Percentiles rank a stretch among this genome's conserved stretches.
These are phyloP conservation scores for Chamaenerion angustifolium DNA, from an alignment of 345 rosid species.

Conservation along the genomic window DNA sequence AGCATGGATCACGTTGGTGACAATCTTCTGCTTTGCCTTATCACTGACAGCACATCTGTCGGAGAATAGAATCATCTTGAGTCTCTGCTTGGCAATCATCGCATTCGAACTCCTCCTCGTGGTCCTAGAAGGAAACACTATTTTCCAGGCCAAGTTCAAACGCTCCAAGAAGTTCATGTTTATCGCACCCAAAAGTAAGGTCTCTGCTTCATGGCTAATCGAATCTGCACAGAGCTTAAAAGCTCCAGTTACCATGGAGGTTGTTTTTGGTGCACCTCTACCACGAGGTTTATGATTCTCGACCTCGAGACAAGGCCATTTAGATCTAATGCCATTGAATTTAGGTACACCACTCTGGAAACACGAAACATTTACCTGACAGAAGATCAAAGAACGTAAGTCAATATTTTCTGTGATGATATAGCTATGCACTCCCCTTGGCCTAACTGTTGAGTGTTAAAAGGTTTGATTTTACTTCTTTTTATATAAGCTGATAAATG, in stretches of 20 bases:
- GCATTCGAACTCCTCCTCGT: constrained; percentile 79
- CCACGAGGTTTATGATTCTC: constrained; percentile 13
- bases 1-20: constrained; percentile 56
- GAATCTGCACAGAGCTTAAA: constrained; percentile 10
- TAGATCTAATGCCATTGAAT: too few relatives aligned
- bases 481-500: too few relatives aligned
- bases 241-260: constrained; percentile 37
- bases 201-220: constrained; percentile 40
- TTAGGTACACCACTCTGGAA: constrained; percentile 16
- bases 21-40: constrained; percentile 79
- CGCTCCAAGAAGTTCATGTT: constrained; percentile 82
- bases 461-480: too few relatives aligned
- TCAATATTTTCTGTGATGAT: too few relatives aligned
- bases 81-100: constrained; percentile 81
- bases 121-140: constrained; percentile 68
- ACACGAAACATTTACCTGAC: constrained; percentile 39
- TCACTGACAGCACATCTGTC: constrained; percentile 93
- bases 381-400: constrained; percentile 1
- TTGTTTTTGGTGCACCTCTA: too few relatives aligned
- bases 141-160: constrained; percentile 80
- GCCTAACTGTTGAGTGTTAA: too few relatives aligned
- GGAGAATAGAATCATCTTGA: constrained; percentile 97
- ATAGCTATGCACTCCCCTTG: too few relatives aligned
- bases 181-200: constrained; percentile 54
- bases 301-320: constrained; percentile 18